These are phyloP conservation scores for Pleurotus ostreatus DNA, from an alignment of 768 basidiomycete genomes.

Conservation along the genomic window DNA sequence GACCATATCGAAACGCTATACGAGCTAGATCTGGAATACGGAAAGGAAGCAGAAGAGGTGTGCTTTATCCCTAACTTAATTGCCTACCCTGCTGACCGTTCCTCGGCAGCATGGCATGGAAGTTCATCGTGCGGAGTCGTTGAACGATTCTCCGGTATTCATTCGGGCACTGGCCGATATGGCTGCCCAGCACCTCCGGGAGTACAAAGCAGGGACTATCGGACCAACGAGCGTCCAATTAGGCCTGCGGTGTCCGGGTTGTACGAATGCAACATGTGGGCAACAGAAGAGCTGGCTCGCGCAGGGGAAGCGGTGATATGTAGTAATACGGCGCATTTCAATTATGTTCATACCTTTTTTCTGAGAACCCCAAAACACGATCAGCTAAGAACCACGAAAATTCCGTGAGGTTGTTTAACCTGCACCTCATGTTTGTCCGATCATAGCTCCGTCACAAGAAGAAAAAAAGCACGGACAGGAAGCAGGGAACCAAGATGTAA, in stretches of 20 bases:
- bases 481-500: slow-evolving; percentile 6
- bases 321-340: not conserved
- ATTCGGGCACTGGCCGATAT: slow-evolving; percentile 94
- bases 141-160: slow-evolving; percentile 96
- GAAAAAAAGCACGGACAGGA: no score
- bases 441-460: no score
- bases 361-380: slow-evolving; percentile 6
- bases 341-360: slow-evolving; percentile 2
- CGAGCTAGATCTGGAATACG: slow-evolving; percentile 93
- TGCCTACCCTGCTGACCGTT: slow-evolving; percentile 1
- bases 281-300: slow-evolving; percentile 89
- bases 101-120: slow-evolving; percentile 79
- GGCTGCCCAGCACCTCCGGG: slow-evolving; percentile 70
- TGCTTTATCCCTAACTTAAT: slow-evolving; percentile 18
- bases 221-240: slow-evolving; percentile 77
- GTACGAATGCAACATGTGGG: slow-evolving; percentile 83
- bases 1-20: slow-evolving; percentile 99
- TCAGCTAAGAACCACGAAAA: not conserved
- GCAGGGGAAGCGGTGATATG: slow-evolving; percentile 54
- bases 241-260: slow-evolving; percentile 88
- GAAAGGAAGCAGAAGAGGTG: slow-evolving; percentile 87
- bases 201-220: slow-evolving; percentile 47
- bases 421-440: no score
- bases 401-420: no score
- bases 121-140: slow-evolving; percentile 80